Conservation (phyloP, 345 rosid species). For the Bruguiera gymnorhiza region DNA sequence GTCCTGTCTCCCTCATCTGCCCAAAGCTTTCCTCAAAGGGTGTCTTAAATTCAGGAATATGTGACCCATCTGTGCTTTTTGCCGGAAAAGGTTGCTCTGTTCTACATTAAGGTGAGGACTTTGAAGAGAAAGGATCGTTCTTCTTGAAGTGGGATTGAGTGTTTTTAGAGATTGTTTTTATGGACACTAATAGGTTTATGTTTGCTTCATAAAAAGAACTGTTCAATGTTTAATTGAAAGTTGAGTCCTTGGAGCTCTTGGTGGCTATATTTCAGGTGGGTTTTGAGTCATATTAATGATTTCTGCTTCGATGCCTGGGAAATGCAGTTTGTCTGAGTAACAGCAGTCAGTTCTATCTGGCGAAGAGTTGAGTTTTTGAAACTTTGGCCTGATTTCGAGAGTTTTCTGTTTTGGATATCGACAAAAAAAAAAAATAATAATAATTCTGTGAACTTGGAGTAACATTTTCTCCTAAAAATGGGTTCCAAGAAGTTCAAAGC, state of each 20-base stretch:
- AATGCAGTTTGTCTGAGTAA: not conserved
- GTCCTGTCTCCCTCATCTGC: conserved; percentile 5
- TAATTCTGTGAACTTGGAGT: conserved; percentile 25
- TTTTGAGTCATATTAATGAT: not conserved
- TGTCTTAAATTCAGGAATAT: not conserved
- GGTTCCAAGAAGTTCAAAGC: conserved; percentile 70
- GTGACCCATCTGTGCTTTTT: not conserved
- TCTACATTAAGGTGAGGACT: not conserved
- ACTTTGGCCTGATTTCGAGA: conserved; percentile 8
- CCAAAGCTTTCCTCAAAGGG: conserved; percentile 1
- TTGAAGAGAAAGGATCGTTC: not conserved
- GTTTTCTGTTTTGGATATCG: conserved; percentile 7
- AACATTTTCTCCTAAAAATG: conserved; percentile 39
- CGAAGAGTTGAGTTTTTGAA: not conserved
- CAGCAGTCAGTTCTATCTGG: not conserved
- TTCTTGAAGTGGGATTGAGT: not conserved
- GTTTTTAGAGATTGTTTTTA: not conserved
- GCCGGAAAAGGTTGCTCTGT: conserved; percentile 1
- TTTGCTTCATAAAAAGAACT: not conserved
- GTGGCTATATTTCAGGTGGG: not conserved
- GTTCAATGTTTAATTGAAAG: not conserved
- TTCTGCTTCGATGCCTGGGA: not conserved
- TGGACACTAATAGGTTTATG: not conserved
- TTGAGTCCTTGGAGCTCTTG: not conserved
- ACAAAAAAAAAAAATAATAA: conserved; percentile 5